A percentile compares a stretch with the other conserved stretches of the same genome.
These are phyloP conservation scores for Cymbidium sinense DNA, from an alignment of 106 monocot genomes.

Conservation along the genomic window DNA sequence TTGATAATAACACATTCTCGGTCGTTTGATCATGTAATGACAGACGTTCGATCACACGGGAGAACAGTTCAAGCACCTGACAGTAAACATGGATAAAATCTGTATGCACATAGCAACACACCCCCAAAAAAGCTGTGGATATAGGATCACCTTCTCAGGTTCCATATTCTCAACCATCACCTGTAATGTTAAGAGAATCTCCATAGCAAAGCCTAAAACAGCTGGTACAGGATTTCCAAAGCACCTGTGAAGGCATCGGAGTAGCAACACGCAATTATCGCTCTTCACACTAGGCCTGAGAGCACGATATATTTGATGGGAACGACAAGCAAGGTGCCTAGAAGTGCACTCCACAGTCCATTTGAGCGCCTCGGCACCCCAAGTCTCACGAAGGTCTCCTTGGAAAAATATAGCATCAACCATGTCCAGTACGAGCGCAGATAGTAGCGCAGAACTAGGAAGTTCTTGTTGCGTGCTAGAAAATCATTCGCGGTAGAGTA, in stretches of 20 bases:
- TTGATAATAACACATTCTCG: conserved; percentile 85
- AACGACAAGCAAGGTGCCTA: conserved; percentile 93
- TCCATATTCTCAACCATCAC: conserved; percentile 99
- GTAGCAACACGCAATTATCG: conserved; percentile 80
- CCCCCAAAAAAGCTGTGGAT: conserved; percentile 98
- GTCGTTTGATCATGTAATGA: conserved; percentile 83
- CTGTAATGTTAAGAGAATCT: conserved; percentile 86
- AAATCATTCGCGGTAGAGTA: too few species aligned
- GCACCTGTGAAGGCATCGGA: conserved; percentile 87
- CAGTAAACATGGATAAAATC: conserved; percentile 95
- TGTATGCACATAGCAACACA: conserved; percentile 97
- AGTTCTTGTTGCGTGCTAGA: too few species aligned
- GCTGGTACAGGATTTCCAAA: conserved; percentile 84
- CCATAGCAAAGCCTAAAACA: conserved; percentile 92
- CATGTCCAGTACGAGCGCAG: conserved; percentile 79
- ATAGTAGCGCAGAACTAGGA: conserved; percentile 70
- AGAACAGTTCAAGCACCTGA: conserved; percentile 86
- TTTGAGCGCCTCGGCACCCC: conserved; percentile 92
- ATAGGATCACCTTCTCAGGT: conserved; percentile 90
- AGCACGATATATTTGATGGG: conserved; percentile 97
- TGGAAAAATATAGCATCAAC: conserved; percentile 98
- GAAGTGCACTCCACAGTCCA: conserved; percentile 99
- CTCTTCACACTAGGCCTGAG: conserved; percentile 75
- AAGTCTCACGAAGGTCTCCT: conserved; percentile 95
- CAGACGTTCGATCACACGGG: conserved; percentile 70